Evolutionary conservation across 345 rosid genomes (phyloP).

Genomic region (Microcos paniculata): DNA sequence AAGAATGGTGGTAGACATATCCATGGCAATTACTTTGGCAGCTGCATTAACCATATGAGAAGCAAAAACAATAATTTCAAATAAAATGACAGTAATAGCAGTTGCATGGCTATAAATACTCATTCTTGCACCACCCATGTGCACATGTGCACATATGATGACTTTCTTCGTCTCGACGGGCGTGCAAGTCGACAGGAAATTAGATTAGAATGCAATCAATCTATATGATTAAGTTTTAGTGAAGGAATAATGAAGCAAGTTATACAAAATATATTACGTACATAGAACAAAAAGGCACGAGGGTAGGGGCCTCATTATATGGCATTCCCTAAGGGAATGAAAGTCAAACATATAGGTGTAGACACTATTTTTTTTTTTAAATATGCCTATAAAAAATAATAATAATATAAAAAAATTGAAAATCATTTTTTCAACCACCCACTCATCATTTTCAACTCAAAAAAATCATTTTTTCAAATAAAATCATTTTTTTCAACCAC

Average conservation of each 20-base stretch:
- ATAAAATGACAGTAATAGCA: constrained; percentile 17
- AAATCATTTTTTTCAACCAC: no score
- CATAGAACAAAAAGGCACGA: not conserved
- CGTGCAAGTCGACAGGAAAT: constrained; percentile 14
- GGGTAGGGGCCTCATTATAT: constrained; percentile 7
- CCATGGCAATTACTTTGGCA: constrained; percentile 7
- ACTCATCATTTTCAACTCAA: no score
- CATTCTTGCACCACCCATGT: constrained; percentile 32
- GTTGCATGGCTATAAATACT: constrained; percentile 21
- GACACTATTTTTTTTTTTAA: not conserved
- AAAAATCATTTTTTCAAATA: no score
- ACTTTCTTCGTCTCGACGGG: constrained; percentile 28
- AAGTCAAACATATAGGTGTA: constrained; percentile 26
- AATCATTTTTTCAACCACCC: no score
- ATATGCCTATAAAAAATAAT: not conserved
- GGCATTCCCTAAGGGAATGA: constrained; percentile 8
- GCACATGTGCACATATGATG: constrained; percentile 16
- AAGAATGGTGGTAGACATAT: constrained; percentile 43
- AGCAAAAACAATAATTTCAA: constrained; percentile 16
- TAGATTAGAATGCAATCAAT: not conserved
- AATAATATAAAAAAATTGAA: no score
- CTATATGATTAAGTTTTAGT: not conserved
- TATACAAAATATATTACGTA: not conserved
- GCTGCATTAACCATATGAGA: constrained; percentile 23
- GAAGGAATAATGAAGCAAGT: not conserved